Conservation (phyloP, 805 yeast species). For the Metschnikowia continentalis region DNA sequence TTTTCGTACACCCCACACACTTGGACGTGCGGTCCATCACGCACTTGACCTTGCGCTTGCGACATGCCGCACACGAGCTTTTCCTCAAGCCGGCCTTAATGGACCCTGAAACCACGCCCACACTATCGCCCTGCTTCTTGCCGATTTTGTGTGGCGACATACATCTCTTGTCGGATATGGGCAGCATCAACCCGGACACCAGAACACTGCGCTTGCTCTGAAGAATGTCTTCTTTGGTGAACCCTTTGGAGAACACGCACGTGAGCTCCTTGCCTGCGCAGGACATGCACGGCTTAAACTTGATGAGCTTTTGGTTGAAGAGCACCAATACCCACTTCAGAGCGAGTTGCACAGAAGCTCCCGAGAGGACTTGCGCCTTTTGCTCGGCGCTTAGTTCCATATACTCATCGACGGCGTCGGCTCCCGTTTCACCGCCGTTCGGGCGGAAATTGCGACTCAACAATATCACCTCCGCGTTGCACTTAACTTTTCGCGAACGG, state of each 20-base stretch:
- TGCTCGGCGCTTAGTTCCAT: conserved; percentile 9
- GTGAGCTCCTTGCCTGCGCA: conserved; percentile 43
- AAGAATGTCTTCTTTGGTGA: conserved; percentile 57
- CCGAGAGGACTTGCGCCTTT: conserved; percentile 11
- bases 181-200: background rate
- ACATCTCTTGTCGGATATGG: conserved; percentile 4
- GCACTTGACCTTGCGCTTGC: conserved; percentile 43
- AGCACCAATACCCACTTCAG: conserved; percentile 17
- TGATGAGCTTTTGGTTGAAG: conserved; percentile 35
- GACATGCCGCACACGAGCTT: conserved; percentile 37
- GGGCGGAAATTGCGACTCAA: conserved; percentile 21
- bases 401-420: conserved; percentile 9
- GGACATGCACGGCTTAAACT: conserved; percentile 53
- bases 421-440: too few species aligned
- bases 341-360: conserved; percentile 15
- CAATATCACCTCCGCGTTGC: conserved; percentile 60
- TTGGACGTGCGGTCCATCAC: conserved; percentile 28
- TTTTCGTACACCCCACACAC: conserved; percentile 41
- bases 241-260: conserved; percentile 62
- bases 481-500: conserved; percentile 63
- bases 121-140: conserved; percentile 10
- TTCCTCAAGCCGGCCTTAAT: conserved; percentile 22
- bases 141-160: conserved; percentile 9
- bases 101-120: background rate
- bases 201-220: conserved; percentile 25